Conservation (phyloP, 176 grass and related monocot genomes). For the Hyparrhenia diplandra region DNA sequence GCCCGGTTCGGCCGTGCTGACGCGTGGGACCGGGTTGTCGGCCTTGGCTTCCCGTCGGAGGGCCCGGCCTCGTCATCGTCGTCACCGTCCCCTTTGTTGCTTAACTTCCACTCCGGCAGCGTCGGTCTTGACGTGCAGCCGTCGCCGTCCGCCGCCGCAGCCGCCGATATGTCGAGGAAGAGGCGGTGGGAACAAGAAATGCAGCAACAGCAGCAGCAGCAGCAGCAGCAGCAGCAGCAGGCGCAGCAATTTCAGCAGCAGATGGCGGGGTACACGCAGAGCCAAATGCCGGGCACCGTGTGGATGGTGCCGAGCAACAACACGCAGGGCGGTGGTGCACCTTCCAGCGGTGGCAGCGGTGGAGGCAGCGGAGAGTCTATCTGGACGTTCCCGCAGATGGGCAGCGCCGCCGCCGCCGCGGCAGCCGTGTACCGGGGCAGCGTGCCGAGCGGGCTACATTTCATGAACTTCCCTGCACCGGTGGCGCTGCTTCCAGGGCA, state of each 20-base stretch:
- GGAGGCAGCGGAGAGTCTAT: constrained; percentile 55
- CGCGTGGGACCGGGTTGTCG: constrained; percentile 59
- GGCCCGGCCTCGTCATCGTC: constrained; percentile 68
- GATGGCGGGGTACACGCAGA: constrained; percentile 84
- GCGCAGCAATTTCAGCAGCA: constrained; percentile 71
- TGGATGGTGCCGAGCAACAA: constrained; percentile 96
- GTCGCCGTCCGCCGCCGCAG: constrained; percentile 47
- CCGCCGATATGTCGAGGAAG: constrained; percentile 59
- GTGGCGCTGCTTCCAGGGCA: constrained; percentile 78
- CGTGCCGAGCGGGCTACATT: constrained; percentile 82
- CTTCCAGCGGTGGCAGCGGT: constrained; percentile 27
- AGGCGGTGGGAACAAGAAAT: constrained; percentile 82
- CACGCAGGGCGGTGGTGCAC: constrained; percentile 39
- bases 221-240: constrained; percentile 47
- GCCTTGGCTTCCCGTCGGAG: constrained; percentile 52
- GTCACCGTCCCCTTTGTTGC: constrained; percentile 56
- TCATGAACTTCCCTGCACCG: constrained; percentile 94
- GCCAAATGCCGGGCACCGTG: constrained; percentile 70
- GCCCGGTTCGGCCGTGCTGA: constrained; percentile 40
- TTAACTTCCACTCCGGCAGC: constrained; percentile 82
- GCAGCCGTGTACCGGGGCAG: constrained; percentile 69
- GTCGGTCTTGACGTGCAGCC: constrained; percentile 69
- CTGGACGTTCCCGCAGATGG: constrained; percentile 83
- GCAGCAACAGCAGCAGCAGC: constrained; percentile 48
- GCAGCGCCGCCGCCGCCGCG: constrained; percentile 30